Evolutionary conservation across 2,329 filamentous ascomycete species (phyloP).

Genomic region (Ophiostoma triangulosporum): DNA sequence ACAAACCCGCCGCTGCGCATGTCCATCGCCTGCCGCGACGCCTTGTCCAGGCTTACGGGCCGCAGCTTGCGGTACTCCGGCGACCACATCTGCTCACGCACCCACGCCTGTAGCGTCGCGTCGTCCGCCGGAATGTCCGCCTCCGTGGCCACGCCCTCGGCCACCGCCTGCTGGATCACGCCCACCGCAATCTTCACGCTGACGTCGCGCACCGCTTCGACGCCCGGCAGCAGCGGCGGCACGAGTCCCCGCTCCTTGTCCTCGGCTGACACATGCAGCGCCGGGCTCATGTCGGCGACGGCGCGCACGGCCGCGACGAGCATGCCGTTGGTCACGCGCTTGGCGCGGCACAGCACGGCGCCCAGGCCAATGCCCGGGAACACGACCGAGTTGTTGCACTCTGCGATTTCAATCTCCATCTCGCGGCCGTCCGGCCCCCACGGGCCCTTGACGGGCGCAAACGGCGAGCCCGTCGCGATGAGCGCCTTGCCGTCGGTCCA

Average conservation of each 20-base stretch:
- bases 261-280: conserved; percentile 30
- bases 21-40: conserved; percentile 45
- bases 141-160: conserved; percentile 54
- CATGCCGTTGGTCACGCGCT: conserved; percentile 60
- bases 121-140: conserved; percentile 47
- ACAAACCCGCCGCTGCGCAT: conserved; percentile 5
- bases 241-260: neutral
- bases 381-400: conserved; percentile 80
- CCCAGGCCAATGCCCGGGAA: conserved; percentile 82
- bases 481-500: conserved; percentile 71
- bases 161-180: conserved; percentile 58
- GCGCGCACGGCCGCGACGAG: conserved; percentile 67
- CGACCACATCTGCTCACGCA: conserved; percentile 69
- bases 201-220: conserved; percentile 58
- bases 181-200: conserved; percentile 64
- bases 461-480: conserved; percentile 74
- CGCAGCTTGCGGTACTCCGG: conserved; percentile 52
- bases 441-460: conserved; percentile 53
- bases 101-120: conserved; percentile 53
- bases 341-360: conserved; percentile 54
- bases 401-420: conserved; percentile 42
- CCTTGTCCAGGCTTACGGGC: conserved; percentile 36
- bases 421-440: conserved; percentile 35
- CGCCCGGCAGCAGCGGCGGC: conserved; percentile 61
- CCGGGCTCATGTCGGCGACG: conserved; percentile 58